phyloP scores from a whole-genome alignment of 257 asterid genomes.

The Petrea volubilis region DNA sequence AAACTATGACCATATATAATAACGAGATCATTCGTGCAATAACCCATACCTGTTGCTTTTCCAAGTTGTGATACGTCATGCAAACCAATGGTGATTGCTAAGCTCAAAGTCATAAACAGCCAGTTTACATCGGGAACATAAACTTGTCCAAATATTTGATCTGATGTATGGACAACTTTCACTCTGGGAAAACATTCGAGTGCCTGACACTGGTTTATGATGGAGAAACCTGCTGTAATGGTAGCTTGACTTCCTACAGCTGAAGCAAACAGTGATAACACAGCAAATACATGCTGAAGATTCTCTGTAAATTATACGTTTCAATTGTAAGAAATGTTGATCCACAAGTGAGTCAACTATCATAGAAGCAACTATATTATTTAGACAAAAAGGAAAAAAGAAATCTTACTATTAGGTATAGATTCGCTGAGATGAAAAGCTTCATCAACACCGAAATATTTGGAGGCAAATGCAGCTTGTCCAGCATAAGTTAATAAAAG shows the following conservation, averaged over 20 bases:
- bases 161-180: constrained; percentile 82
- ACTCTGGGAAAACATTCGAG: constrained; percentile 92
- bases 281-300: constrained; percentile 73
- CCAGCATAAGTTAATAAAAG: constrained; percentile 89
- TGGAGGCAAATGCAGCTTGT: constrained; percentile 80
- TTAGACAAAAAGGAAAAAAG: constrained; percentile 9
- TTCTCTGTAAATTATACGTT: constrained; percentile 44
- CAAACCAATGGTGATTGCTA: constrained; percentile 71
- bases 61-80: constrained; percentile 66
- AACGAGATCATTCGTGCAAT: not conserved
- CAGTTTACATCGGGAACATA: constrained; percentile 90
- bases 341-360: constrained; percentile 3
- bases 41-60: constrained; percentile 68
- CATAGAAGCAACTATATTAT: not conserved
- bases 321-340: constrained; percentile 22
- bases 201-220: constrained; percentile 90
- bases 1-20: not conserved
- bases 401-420: constrained; percentile 71
- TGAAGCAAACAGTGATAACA: constrained; percentile 79
- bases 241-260: constrained; percentile 99
- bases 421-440: constrained; percentile 81
- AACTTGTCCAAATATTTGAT: constrained; percentile 77
- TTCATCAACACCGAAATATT: constrained; percentile 38
- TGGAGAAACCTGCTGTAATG: constrained; percentile 90
- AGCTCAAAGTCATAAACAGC: constrained; percentile 79